Percentiles rank a stretch among this genome's conserved stretches.
phyloP scores from a whole-genome alignment of 495 filamentous ascomycete genomes.

The Aspergillus panamensis region DNA sequence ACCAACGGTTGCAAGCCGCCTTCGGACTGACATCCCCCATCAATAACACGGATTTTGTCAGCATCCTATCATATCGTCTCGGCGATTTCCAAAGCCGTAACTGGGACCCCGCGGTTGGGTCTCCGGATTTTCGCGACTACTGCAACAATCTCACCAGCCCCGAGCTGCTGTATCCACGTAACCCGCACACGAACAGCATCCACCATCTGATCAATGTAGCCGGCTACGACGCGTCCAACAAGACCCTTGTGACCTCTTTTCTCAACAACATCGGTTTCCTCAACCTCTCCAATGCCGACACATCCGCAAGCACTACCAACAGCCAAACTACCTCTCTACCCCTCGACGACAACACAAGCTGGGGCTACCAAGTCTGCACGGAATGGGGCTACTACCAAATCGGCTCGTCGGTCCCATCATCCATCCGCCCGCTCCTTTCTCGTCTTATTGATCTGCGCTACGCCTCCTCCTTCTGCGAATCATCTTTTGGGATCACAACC shows the following conservation, averaged over 20 bases:
- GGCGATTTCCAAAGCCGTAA: constrained; percentile 58
- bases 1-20: constrained; percentile 50
- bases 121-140: constrained; percentile 52
- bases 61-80: constrained; percentile 48
- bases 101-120: constrained; percentile 64
- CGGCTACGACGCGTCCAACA: constrained; percentile 52
- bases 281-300: constrained; percentile 34
- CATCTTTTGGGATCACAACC: constrained; percentile 60
- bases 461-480: constrained; percentile 49
- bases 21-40: constrained; percentile 60
- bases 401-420: constrained; percentile 56
- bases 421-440: constrained; percentile 61
- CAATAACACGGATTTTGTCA: constrained; percentile 60
- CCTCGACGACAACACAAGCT: constrained; percentile 50
- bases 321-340: constrained; percentile 4
- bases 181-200: constrained; percentile 31
- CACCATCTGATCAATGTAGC: constrained; percentile 50
- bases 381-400: constrained; percentile 69
- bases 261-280: constrained; percentile 66
- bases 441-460: constrained; percentile 57
- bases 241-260: constrained; percentile 49
- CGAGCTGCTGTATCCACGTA: constrained; percentile 43
- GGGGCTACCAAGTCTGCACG: constrained; percentile 55
- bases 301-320: background rate
- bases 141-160: constrained; percentile 55